Percentiles rank a stretch among this genome's conserved stretches.
Conservation (phyloP, 2,329 filamentous ascomycete species). For the Fusarium nisikadoi region DNA sequence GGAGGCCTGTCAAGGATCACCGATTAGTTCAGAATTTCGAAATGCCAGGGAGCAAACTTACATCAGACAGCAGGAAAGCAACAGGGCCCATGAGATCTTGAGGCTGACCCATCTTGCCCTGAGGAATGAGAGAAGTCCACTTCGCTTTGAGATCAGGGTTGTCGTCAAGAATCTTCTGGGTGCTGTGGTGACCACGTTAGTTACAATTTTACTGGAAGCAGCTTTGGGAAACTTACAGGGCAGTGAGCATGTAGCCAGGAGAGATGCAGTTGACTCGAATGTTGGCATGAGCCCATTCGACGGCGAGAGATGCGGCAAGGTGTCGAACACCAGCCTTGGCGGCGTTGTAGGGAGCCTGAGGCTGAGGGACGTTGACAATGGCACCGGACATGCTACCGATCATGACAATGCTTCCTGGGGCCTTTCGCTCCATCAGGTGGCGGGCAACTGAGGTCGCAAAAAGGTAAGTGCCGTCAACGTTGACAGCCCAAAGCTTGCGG, state of each 20-base stretch:
- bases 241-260: conserved; percentile 96
- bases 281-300: conserved; percentile 89
- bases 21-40: neutral
- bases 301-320: conserved; percentile 85
- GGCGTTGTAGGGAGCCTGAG: conserved; percentile 92
- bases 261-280: conserved; percentile 97
- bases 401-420: conserved; percentile 87
- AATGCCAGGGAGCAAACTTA: neutral
- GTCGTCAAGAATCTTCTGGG: conserved; percentile 92
- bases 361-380: conserved; percentile 95
- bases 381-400: conserved; percentile 95
- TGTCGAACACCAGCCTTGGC: conserved; percentile 93
- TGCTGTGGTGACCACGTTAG: conserved; percentile 61
- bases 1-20: conserved; percentile 58
- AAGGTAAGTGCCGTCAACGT: conserved; percentile 91
- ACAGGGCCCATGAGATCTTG: conserved; percentile 95
- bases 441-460: conserved; percentile 87
- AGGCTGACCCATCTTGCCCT: conserved; percentile 92
- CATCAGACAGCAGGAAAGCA: conserved; percentile 82
- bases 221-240: conserved; percentile 70
- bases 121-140: conserved; percentile 92
- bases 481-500: conserved; percentile 93
- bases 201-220: neutral
- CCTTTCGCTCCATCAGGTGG: conserved; percentile 85
- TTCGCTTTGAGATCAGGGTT: conserved; percentile 89